Conservation (phyloP, 2,329 filamentous ascomycete species). For the Colletotrichum lini region DNA sequence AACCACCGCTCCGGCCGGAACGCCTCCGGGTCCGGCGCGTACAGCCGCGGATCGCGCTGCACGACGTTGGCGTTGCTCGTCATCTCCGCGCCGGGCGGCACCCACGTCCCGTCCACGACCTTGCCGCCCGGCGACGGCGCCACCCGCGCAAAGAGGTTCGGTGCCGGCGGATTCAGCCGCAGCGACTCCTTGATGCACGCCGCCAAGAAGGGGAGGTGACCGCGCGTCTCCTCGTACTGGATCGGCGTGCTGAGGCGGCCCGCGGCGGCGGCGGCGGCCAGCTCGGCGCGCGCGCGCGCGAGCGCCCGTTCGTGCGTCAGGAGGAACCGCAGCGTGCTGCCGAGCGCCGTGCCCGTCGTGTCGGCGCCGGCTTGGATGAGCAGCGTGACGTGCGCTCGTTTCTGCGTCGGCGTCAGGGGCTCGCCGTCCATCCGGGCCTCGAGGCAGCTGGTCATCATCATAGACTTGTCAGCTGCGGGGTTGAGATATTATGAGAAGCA, state of each 20-base stretch:
- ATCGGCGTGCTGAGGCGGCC: constrained; percentile 3
- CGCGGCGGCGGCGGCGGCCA: not conserved
- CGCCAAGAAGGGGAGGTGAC: constrained; percentile 26
- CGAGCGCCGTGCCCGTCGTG: constrained; percentile 31
- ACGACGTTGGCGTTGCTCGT: constrained; percentile 52
- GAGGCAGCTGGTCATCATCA: constrained; percentile 5
- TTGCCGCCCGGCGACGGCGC: constrained; percentile 17
- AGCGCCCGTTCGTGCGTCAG: not conserved
- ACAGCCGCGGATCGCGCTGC: constrained; percentile 52
- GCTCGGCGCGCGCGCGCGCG: constrained; percentile 10
- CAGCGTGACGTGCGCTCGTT: constrained; percentile 28
- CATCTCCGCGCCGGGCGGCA: constrained; percentile 25
- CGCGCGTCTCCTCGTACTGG: constrained; percentile 25
- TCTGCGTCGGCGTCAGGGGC: constrained; percentile 17
- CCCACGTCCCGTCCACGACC: constrained; percentile 25
- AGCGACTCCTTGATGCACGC: constrained; percentile 34
- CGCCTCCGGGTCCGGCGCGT: constrained; percentile 50
- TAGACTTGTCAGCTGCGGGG: too few relatives aligned
- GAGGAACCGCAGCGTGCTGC: constrained; percentile 29
- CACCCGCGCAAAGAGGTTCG: constrained; percentile 18
- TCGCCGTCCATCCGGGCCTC: constrained; percentile 28
- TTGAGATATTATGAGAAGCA: too few relatives aligned
- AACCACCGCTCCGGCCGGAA: constrained; percentile 61
- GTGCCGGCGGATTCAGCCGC: constrained; percentile 19
- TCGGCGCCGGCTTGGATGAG: constrained; percentile 34